Evolutionary conservation across 768 basidiomycete genomes (phyloP), one percentile per base, ranked within the genome.

Genomic region (Leccinum subtestaceum): DNA sequence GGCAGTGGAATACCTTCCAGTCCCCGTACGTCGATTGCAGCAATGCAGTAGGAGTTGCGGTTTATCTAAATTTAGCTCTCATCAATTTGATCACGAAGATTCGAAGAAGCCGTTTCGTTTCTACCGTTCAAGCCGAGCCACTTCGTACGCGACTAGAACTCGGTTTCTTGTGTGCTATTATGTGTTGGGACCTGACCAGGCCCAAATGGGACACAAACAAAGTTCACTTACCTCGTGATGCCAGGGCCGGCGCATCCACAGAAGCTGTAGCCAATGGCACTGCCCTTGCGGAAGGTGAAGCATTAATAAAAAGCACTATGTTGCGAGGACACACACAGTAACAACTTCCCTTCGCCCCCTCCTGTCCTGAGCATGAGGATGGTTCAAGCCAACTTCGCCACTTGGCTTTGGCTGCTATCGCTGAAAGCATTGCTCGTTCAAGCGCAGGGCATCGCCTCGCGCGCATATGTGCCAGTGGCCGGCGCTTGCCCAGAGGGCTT

Each of bases 381-480:
- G 5, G 40, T 55, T 53, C 12, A 29, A 3, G 38, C 29, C n/a
- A n/a, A 47, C 17, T 0, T 51, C 17, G 8, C 38, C 3, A 21
- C 29, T 40, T 68, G 66, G 69, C 56, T 57, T 34, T 63, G 29
- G 27, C 52, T 71, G 27, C 21, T 58, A 6, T 53, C 45, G 0
- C 13, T 65, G 2, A 23, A 38, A 1, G 6, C 48, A 49, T 63
- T 52, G 61, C 55, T 58, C 2, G 66, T 51, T 11, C 34, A 58
- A 23, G 68, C 69, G 5, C 69, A 74, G 32, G 60, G 53, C n/a
- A 29, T 67, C 15, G 65, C 71, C 17, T 74, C 71, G 5, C 55
- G 51, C 19, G 65, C 62, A 0, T 74, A 72, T 45, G 69, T 64
- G 0, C 71, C 73, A 1, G 25, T 61, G 3, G 52, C 60, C 12